These are phyloP conservation scores for Ogataea paraovalis DNA, from an alignment of 805 yeast species.

Conservation along the genomic window DNA sequence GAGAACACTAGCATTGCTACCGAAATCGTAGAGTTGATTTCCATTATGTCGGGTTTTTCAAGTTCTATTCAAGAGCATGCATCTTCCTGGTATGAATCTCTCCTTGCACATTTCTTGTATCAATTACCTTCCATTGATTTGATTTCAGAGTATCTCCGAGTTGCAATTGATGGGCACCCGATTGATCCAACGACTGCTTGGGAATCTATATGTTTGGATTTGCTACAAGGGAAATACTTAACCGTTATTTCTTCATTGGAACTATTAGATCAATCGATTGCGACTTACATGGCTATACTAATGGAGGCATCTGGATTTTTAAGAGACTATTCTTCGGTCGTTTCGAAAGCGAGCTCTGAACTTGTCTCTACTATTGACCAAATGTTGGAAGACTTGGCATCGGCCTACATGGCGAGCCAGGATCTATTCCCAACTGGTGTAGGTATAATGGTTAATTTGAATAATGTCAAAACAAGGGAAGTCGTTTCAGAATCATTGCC, in stretches of 20 bases:
- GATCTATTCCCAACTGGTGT: constrained; percentile 63
- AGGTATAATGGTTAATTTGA: constrained; percentile 52
- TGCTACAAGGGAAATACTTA: constrained; percentile 52
- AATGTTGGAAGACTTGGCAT: constrained; percentile 51
- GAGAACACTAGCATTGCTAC: constrained; percentile 29
- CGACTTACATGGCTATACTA: constrained; percentile 57
- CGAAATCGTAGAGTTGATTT: constrained; percentile 39
- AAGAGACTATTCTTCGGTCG: constrained; percentile 30
- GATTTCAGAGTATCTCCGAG: constrained; percentile 37
- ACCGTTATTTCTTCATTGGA: constrained; percentile 57
- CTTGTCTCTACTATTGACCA: constrained; percentile 25
- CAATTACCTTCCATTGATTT: constrained; percentile 52
- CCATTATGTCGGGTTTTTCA: constrained; percentile 44
- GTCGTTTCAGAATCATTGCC: constrained; percentile 58
- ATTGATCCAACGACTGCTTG: constrained; percentile 40
- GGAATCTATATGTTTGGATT: constrained; percentile 53
- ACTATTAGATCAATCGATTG: constrained; percentile 56
- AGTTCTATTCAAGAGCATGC: constrained; percentile 47
- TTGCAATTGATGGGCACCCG: constrained; percentile 32
- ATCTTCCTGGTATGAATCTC: constrained; percentile 65
- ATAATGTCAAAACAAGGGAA: constrained; percentile 38
- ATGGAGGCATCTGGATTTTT: constrained; percentile 63
- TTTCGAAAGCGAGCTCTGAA: constrained; percentile 10
- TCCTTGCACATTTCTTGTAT: constrained; percentile 38
- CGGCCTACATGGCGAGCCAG: constrained; percentile 49